phyloP scores from a whole-genome alignment of 2,329 filamentous ascomycete genomes.

The Xylaria sp. region DNA sequence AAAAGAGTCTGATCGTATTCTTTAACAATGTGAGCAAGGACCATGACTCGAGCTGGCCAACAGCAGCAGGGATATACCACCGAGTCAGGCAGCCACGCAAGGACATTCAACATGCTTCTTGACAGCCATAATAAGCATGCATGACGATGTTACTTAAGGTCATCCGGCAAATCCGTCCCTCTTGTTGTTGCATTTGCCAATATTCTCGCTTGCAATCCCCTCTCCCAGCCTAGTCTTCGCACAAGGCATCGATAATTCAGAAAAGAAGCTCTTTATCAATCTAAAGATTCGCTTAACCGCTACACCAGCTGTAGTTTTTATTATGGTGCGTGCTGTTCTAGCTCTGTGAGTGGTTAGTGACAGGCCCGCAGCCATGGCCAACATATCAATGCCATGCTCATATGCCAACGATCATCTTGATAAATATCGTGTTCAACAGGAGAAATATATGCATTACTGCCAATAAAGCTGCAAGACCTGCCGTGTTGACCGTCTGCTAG shows the following conservation, averaged over 20 bases:
- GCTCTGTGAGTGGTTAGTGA: slow-evolving; percentile 8
- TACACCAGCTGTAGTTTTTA: background rate
- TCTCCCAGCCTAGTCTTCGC: background rate
- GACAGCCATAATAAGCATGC: slow-evolving; percentile 28
- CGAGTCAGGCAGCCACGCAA: slow-evolving; percentile 27
- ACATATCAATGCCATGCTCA: background rate
- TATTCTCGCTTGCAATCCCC: background rate
- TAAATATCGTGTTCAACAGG: background rate
- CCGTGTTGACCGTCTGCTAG: slow-evolving; percentile 6
- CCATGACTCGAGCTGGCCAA: slow-evolving; percentile 34
- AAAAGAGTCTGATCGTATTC: background rate
- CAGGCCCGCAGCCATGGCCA: slow-evolving; percentile 9
- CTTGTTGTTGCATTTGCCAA: background rate
- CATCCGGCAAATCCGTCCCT: slow-evolving; percentile 19
- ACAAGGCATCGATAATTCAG: background rate
- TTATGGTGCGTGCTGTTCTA: background rate
- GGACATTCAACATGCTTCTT: slow-evolving; percentile 15
- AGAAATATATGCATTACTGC: slow-evolving; percentile 4
- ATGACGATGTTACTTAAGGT: slow-evolving; percentile 30
- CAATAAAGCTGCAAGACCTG: slow-evolving; percentile 19
- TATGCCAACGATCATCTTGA: slow-evolving; percentile 6
- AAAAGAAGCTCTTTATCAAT: background rate
- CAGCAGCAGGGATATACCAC: slow-evolving; percentile 29
- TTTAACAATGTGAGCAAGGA: background rate
- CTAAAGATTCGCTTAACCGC: too few relatives aligned